A percentile compares a stretch with the other conserved stretches of the same genome.
phyloP scores from a whole-genome alignment of 768 basidiomycete species.

The Russula griseocarnosa region DNA sequence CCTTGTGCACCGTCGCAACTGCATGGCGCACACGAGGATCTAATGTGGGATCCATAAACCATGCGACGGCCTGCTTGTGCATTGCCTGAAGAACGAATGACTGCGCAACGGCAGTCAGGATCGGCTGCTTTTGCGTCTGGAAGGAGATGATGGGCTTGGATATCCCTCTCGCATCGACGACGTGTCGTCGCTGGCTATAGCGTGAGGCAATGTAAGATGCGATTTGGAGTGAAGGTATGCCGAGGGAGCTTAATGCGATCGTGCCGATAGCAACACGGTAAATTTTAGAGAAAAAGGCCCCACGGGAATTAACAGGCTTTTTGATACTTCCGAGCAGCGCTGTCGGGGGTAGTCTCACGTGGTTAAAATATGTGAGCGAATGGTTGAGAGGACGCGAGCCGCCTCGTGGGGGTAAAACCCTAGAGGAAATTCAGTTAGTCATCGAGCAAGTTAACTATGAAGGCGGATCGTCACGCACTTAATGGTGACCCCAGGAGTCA shows the following conservation, averaged over 20 bases:
- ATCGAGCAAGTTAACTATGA: neutral
- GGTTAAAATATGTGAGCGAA: slow-evolving; percentile 35
- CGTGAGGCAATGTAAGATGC: slow-evolving; percentile 53
- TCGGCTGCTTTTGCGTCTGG: slow-evolving; percentile 61
- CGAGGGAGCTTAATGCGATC: slow-evolving; percentile 28
- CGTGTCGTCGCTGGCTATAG: slow-evolving; percentile 53
- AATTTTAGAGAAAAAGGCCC: slow-evolving; percentile 27
- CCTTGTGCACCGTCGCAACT: slow-evolving; percentile 53
- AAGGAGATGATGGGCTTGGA: slow-evolving; percentile 56
- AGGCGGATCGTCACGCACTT: slow-evolving; percentile 28
- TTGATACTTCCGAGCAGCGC: slow-evolving; percentile 31
- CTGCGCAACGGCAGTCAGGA: slow-evolving; percentile 50
- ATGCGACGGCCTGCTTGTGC: slow-evolving; percentile 40
- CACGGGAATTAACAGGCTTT: slow-evolving; percentile 18
- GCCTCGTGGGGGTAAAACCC: slow-evolving; percentile 23
- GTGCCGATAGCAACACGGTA: slow-evolving; percentile 32
- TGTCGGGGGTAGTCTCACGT: slow-evolving; percentile 32
- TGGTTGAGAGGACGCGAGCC: slow-evolving; percentile 36
- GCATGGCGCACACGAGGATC: slow-evolving; percentile 52
- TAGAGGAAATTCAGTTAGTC: neutral
- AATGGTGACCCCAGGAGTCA: slow-evolving; percentile 37
- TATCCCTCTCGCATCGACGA: slow-evolving; percentile 41
- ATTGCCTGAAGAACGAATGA: slow-evolving; percentile 46
- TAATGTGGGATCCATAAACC: slow-evolving; percentile 38
- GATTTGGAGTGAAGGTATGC: slow-evolving; percentile 48